phyloP scores from a whole-genome alignment of 2,329 filamentous ascomycete species.

The Knufia fluminis region DNA sequence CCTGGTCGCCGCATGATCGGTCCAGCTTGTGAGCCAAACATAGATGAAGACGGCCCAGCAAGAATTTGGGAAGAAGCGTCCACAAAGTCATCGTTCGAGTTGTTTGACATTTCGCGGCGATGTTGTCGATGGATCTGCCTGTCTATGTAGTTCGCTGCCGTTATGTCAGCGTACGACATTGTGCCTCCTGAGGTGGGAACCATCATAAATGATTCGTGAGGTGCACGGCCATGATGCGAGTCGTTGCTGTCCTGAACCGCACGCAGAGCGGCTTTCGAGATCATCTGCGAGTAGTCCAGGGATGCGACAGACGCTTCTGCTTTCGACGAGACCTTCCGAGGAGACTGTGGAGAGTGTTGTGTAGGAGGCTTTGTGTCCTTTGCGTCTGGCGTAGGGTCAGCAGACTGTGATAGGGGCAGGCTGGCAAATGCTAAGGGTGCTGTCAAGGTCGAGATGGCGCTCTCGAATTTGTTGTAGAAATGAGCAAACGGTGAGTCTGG shows the following conservation, averaged over 20 bases:
- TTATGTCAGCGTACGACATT: slow-evolving; percentile 83
- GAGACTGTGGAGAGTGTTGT: slow-evolving; percentile 9
- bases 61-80: slow-evolving; percentile 62
- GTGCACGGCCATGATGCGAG: slow-evolving; percentile 51
- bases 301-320: slow-evolving; percentile 12
- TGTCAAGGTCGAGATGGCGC: slow-evolving; percentile 76
- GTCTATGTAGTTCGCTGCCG: slow-evolving; percentile 42
- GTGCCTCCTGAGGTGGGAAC: slow-evolving; percentile 88
- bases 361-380: slow-evolving; percentile 4
- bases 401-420: slow-evolving; percentile 54
- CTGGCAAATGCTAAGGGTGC: slow-evolving; percentile 89
- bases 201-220: slow-evolving; percentile 73
- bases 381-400: slow-evolving; percentile 7
- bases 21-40: slow-evolving; percentile 4
- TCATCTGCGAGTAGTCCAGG: slow-evolving; percentile 72
- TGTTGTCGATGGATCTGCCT: slow-evolving; percentile 30
- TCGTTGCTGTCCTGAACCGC: slow-evolving; percentile 62
- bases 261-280: slow-evolving; percentile 74
- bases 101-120: slow-evolving; percentile 42
- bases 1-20: slow-evolving; percentile 5
- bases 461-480: slow-evolving; percentile 89
- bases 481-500: slow-evolving; percentile 72
- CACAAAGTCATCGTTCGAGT: slow-evolving; percentile 77
- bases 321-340: slow-evolving; percentile 7
- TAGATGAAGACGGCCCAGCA: slow-evolving; percentile 27